Evolutionary conservation across 805 yeast species (phyloP).

Genomic region (Priceomyces medius): DNA sequence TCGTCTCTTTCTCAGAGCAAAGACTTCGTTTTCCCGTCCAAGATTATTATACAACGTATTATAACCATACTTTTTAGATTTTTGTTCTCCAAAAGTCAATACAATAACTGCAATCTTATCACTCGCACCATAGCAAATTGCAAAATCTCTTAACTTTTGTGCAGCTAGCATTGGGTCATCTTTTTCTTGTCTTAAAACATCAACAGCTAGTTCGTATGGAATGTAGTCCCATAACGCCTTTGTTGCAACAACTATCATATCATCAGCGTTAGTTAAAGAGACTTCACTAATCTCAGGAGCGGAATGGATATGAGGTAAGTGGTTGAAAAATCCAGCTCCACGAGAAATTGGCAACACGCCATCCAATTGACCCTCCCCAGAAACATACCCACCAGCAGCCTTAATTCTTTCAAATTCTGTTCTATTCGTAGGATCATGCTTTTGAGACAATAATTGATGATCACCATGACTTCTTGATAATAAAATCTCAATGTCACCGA

Average conservation of each 20-base stretch:
- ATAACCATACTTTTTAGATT: slow-evolving; percentile 26
- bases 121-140: slow-evolving; percentile 84
- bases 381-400: slow-evolving; percentile 87
- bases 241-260: slow-evolving; percentile 80
- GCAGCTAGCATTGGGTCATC: slow-evolving; percentile 90
- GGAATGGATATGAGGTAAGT: slow-evolving; percentile 84
- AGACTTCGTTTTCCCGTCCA: slow-evolving; percentile 34
- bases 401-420: slow-evolving; percentile 83
- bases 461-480: slow-evolving; percentile 81
- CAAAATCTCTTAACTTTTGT: slow-evolving; percentile 88
- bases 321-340: slow-evolving; percentile 86
- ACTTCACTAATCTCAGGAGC: slow-evolving; percentile 75
- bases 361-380: slow-evolving; percentile 80
- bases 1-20: slow-evolving; percentile 43
- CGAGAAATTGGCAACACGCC: slow-evolving; percentile 81
- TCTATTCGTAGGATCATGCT: slow-evolving; percentile 81
- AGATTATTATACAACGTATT: slow-evolving; percentile 37
- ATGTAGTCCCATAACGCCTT: slow-evolving; percentile 82
- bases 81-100: slow-evolving; percentile 60
- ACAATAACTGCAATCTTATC: slow-evolving; percentile 82
- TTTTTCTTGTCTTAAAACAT: slow-evolving; percentile 77
- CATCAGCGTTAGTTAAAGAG: slow-evolving; percentile 66
- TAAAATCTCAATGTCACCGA: slow-evolving; percentile 87
- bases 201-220: slow-evolving; percentile 83
- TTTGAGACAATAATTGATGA: slow-evolving; percentile 63